phyloP scores from a whole-genome alignment of 2,329 filamentous ascomycete species.

The Ampelomyces quisqualis region DNA sequence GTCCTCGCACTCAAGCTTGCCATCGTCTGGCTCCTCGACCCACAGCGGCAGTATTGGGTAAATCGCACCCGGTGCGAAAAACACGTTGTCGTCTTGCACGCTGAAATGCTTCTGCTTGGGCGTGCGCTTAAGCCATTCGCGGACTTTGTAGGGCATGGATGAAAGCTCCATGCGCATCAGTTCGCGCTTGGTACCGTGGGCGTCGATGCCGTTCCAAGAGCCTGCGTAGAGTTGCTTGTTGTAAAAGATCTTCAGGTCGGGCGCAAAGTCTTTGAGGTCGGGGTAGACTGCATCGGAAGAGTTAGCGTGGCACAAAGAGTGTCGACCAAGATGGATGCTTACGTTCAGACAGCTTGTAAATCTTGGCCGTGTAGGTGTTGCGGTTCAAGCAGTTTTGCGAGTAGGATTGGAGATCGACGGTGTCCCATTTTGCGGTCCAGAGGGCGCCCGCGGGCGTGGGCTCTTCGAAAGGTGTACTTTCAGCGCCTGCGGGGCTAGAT shows the following conservation, averaged over 20 bases:
- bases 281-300: conserved; percentile 29
- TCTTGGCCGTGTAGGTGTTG: conserved; percentile 25
- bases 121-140: conserved; percentile 53
- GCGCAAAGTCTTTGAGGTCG: conserved; percentile 30
- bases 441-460: conserved; percentile 33
- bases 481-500: no score
- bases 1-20: conserved; percentile 43
- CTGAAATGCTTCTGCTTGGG: conserved; percentile 45
- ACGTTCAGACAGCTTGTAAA: conserved; percentile 34
- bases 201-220: conserved; percentile 55
- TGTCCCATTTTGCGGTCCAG: conserved; percentile 35
- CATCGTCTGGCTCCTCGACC: conserved; percentile 47
- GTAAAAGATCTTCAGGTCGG: conserved; percentile 43
- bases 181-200: conserved; percentile 53
- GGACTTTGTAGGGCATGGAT: conserved; percentile 46
- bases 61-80: conserved; percentile 57
- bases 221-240: conserved; percentile 49
- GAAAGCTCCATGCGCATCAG: conserved; percentile 52
- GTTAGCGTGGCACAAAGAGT: no score
- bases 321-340: no score
- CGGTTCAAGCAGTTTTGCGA: conserved; percentile 20
- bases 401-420: conserved; percentile 23
- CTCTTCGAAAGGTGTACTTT: conserved; percentile 15
- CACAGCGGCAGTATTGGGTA: conserved; percentile 55
- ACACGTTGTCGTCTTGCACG: conserved; percentile 48